Conservation (phyloP, 2,329 filamentous ascomycete genomes). For the Aspergillus hortae region DNA sequence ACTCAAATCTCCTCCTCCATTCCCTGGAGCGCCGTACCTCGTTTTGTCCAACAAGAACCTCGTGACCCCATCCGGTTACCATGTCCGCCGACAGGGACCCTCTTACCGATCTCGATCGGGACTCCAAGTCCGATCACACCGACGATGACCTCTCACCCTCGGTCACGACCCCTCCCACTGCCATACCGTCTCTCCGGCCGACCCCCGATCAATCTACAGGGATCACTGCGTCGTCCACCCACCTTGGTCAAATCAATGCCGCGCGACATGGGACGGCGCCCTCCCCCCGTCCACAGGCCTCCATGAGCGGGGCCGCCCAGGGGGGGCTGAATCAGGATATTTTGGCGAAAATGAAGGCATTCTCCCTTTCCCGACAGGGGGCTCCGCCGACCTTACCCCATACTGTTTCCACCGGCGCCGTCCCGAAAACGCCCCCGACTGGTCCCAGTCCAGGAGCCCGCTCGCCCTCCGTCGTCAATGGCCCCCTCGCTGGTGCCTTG, state of each 20-base stretch:
- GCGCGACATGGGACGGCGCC: conserved; percentile 49
- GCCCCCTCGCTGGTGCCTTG: conserved; percentile 28
- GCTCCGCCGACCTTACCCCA: conserved; percentile 42
- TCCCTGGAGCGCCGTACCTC: neutral
- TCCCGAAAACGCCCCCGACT: conserved; percentile 18
- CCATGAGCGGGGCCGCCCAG: conserved; percentile 37
- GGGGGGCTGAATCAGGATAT: conserved; percentile 61
- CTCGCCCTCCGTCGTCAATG: conserved; percentile 17
- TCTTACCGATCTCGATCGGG: conserved; percentile 18
- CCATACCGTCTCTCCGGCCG: conserved; percentile 25
- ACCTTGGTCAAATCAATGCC: conserved; percentile 71
- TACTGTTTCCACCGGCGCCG: conserved; percentile 31
- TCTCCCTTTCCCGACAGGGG: conserved; percentile 63
- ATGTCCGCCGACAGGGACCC: conserved; percentile 21
- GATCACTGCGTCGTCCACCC: conserved; percentile 82
- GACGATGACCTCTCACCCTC: conserved; percentile 19
- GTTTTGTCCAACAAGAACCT: conserved; percentile 1
- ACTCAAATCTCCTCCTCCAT: too few relatives aligned
- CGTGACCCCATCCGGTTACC: conserved; percentile 2
- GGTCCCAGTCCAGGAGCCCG: conserved; percentile 10
- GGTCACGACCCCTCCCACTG: conserved; percentile 33
- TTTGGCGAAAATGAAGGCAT: conserved; percentile 66
- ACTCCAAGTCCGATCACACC: conserved; percentile 17
- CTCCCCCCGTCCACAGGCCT: conserved; percentile 25
- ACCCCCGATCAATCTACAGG: conserved; percentile 20